phyloP scores from a whole-genome alignment of 1,139 yeast genomes.

The Ogataea hybrid region DNA sequence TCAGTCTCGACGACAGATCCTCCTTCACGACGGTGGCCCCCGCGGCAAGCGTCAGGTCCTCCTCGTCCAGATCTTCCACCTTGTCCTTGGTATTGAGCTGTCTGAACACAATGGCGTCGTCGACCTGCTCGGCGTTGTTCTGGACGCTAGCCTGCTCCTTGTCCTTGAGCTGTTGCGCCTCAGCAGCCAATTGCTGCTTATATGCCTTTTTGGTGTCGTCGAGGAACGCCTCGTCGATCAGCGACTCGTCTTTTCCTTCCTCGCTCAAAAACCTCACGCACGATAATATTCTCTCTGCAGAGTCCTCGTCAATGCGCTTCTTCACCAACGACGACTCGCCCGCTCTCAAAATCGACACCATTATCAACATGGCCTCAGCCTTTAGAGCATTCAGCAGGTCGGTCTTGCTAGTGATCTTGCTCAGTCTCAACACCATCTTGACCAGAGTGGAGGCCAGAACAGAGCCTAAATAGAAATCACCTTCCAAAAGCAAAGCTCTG shows the following conservation, averaged over 20 bases:
- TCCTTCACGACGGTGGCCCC: constrained; percentile 51
- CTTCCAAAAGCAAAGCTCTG: constrained; percentile 77
- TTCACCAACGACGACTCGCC: constrained; percentile 80
- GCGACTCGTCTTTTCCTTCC: constrained; percentile 44
- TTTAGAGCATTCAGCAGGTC: constrained; percentile 75
- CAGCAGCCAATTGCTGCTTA: constrained; percentile 45
- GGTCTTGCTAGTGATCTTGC: constrained; percentile 52
- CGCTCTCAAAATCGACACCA: constrained; percentile 88
- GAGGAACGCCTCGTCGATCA: constrained; percentile 71
- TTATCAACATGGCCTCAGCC: constrained; percentile 91
- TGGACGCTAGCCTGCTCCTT: constrained; percentile 59
- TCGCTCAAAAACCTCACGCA: constrained; percentile 78
- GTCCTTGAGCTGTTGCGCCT: constrained; percentile 55
- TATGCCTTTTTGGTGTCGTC: constrained; percentile 88
- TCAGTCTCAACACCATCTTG: constrained; percentile 79
- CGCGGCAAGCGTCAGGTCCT: constrained; percentile 43
- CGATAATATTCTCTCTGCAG: constrained; percentile 84
- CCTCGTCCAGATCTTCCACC: constrained; percentile 42
- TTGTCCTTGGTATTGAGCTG: constrained; percentile 61
- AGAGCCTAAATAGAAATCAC: constrained; percentile 90
- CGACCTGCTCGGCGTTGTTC: constrained; percentile 76
- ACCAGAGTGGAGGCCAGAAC: constrained; percentile 87
- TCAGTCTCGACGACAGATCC: constrained; percentile 71
- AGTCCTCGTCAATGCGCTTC: constrained; percentile 89
- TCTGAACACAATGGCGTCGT: constrained; percentile 78